Percentiles rank a stretch among this genome's conserved stretches.
Evolutionary conservation across 2,329 filamentous ascomycete species (phyloP).

Genomic region (Chaetomium olivaceum): DNA sequence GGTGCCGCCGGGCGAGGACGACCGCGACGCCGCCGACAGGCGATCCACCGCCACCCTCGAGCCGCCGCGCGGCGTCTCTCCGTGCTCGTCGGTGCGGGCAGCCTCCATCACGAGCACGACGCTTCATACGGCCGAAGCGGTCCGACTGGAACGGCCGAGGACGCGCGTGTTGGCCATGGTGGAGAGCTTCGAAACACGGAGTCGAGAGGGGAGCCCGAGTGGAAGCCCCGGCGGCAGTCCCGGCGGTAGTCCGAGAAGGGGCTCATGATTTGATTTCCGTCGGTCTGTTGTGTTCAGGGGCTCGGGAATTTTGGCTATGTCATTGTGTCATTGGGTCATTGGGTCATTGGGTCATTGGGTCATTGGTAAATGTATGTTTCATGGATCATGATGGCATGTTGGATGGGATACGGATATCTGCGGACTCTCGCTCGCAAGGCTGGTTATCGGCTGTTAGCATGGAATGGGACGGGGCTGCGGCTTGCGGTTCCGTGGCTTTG

Average conservation of each 20-base stretch:
- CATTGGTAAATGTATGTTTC: neutral
- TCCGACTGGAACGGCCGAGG: conserved; percentile 42
- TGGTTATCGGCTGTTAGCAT: neutral
- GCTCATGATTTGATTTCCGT: neutral
- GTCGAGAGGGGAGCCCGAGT: conserved; percentile 35
- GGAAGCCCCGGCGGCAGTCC: conserved; percentile 3
- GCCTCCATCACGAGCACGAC: conserved; percentile 37
- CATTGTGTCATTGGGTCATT: too few species aligned
- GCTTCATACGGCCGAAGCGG: conserved; percentile 50
- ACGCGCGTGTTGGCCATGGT: conserved; percentile 58
- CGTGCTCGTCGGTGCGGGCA: conserved; percentile 34
- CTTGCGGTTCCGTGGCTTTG: neutral
- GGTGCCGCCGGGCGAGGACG: neutral
- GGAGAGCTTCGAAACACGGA: conserved; percentile 52
- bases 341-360: too few species aligned
- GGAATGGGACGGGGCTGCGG: neutral
- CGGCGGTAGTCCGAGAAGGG: neutral
- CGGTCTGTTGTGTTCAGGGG: neutral
- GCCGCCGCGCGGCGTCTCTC: conserved; percentile 14
- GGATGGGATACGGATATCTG: neutral
- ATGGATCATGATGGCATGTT: neutral
- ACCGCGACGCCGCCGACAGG: conserved; percentile 4
- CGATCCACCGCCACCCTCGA: conserved; percentile 3
- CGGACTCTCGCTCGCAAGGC: neutral
- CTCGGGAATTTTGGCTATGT: neutral